Base-by-base conservation (phyloP, 2,329 filamentous ascomycete species). In the Aspergillus caelatus region DNA sequence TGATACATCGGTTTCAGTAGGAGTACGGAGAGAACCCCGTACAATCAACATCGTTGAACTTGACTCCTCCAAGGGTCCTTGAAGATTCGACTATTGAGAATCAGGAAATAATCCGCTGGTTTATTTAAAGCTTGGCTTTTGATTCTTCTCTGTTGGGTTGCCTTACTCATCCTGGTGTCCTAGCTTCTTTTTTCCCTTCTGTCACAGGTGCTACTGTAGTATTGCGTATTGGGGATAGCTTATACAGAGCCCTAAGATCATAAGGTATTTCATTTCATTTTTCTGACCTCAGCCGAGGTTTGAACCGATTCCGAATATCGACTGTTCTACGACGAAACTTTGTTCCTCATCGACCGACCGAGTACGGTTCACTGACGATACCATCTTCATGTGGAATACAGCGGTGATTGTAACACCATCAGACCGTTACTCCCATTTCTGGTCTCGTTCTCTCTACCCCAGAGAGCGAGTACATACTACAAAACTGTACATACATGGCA, bases 101-200 rank as follows among this genome's bases (percentile, higher is more conserved):
- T 32, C 11, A 32, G 48, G 48, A n/a, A 52, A 52, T 14, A 30
- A 28, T 52, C 61, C 61, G 46, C 54, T 63, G 63, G 58, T 60
- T 60, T 46, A 28, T 63, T 57, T 52, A 65, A 69, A 68, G 66
- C 66, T 69, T 69, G 62, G 62, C 66, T 19, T 34, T 21, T 67
- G 59, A 60, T 66, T 32, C n/a, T 52, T 34, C 30, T 34, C 39
- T 8, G 14, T n/a, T 41, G 39, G 39, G 8, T 9, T 41, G 39
- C 39, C 39, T 41, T 8, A 19, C 16, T 41, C 39, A 7, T 41
- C 19, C 16, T 41, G 39, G 39, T n/a, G 16, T n/a, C 39, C 7
- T 19, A 41, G 39, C 39, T 32, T 32, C 10, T 55, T 60, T 60
- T 56, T 39, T 57, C 58, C 55, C 26, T 28, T 56, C 21, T 48